phyloP scores from a whole-genome alignment of 2,329 filamentous ascomycete species.

The Fusarium sp. region DNA sequence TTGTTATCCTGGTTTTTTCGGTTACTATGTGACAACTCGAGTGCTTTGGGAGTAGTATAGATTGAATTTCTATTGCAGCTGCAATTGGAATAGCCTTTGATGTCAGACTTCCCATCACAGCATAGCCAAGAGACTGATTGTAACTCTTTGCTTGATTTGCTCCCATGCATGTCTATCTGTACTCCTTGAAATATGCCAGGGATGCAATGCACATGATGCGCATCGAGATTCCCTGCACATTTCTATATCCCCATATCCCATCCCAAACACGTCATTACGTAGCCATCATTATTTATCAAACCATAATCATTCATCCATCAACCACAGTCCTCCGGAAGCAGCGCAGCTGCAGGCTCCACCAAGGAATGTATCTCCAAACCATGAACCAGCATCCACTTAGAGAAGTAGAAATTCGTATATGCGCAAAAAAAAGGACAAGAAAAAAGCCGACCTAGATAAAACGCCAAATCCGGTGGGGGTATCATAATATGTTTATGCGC shows the following conservation, averaged over 20 bases:
- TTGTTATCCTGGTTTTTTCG: background rate
- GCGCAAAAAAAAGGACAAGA: slow-evolving; percentile 21
- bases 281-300: slow-evolving; percentile 38
- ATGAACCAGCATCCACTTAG: slow-evolving; percentile 17
- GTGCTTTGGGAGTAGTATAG: background rate
- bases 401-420: slow-evolving; percentile 22
- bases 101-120: background rate
- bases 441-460: slow-evolving; percentile 41
- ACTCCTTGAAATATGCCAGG: slow-evolving; percentile 10
- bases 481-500: slow-evolving; percentile 41
- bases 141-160: slow-evolving; percentile 13
- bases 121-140: slow-evolving; percentile 2
- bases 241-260: slow-evolving; percentile 12
- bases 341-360: slow-evolving; percentile 30
- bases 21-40: background rate
- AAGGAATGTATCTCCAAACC: slow-evolving; percentile 25
- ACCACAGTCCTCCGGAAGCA: slow-evolving; percentile 22
- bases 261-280: slow-evolving; percentile 32
- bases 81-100: slow-evolving; percentile 3
- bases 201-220: slow-evolving; percentile 13
- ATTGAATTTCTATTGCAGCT: background rate
- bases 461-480: slow-evolving; percentile 47
- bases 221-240: background rate
- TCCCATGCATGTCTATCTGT: slow-evolving; percentile 23
- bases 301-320: slow-evolving; percentile 44